These are phyloP conservation scores for Citrus sp. DNA, from an alignment of 345 rosid species.

Conservation along the genomic window DNA sequence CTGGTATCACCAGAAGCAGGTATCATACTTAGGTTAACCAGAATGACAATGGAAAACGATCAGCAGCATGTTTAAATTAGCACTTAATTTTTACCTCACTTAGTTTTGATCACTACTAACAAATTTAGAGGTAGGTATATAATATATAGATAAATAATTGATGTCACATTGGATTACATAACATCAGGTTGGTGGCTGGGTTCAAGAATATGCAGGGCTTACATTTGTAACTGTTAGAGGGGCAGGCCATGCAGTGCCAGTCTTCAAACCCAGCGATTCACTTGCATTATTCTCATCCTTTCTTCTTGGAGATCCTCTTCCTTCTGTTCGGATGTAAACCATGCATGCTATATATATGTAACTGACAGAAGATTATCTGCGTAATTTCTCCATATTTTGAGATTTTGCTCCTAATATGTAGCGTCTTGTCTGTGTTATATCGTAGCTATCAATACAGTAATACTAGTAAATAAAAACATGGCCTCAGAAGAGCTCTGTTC, in stretches of 20 bases:
- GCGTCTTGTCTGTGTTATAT: not conserved
- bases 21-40: slow-evolving; percentile 3
- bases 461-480: too few relatives aligned
- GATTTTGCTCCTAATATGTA: not conserved
- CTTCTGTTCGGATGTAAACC: slow-evolving; percentile 23
- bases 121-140: too few relatives aligned
- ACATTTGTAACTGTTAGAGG: slow-evolving; percentile 92
- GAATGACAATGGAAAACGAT: too few relatives aligned
- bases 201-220: slow-evolving; percentile 83
- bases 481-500: too few relatives aligned
- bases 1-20: slow-evolving; percentile 87
- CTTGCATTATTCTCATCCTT: slow-evolving; percentile 70
- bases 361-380: not conserved
- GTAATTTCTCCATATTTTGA: not conserved
- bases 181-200: slow-evolving; percentile 82
- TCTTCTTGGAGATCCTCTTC: slow-evolving; percentile 46
- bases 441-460: too few relatives aligned
- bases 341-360: not conserved
- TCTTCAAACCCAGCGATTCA: slow-evolving; percentile 71
- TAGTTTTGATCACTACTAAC: too few relatives aligned
- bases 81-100: too few relatives aligned
- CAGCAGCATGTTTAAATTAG: not conserved
- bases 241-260: slow-evolving; percentile 97
- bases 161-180: not conserved
- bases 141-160: too few relatives aligned